These are phyloP conservation scores for Tanacetum coccineum DNA, from an alignment of 129 eudicot genomes.

Conservation along the genomic window DNA sequence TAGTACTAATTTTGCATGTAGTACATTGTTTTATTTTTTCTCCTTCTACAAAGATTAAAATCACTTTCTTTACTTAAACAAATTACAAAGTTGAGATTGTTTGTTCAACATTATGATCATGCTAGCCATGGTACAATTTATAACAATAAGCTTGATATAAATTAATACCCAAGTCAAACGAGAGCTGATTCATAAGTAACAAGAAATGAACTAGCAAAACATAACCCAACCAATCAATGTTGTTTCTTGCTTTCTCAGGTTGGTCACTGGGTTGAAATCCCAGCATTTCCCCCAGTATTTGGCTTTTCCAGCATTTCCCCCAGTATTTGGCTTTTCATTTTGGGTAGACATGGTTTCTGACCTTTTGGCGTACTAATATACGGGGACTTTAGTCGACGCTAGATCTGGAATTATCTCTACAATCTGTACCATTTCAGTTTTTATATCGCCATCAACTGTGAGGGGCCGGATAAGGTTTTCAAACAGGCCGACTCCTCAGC, in stretches of 20 bases:
- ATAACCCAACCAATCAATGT: not conserved
- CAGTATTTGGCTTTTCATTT: no score
- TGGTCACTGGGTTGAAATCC: not conserved
- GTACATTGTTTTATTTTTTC: not conserved
- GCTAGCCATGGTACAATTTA: not conserved
- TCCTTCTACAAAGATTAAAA: no score
- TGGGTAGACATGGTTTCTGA: no score
- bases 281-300: not conserved
- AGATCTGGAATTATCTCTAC: no score
- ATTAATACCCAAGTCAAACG: not conserved
- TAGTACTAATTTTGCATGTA: not conserved
- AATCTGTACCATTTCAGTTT: no score
- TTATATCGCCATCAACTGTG: no score
- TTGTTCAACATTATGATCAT: not conserved
- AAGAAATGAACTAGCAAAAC: not conserved
- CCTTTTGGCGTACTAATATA: no score
- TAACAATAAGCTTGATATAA: not conserved
- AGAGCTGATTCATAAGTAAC: not conserved
- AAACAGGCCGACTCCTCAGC: no score
- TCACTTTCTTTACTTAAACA: not conserved
- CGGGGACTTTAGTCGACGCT: no score
- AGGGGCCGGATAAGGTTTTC: no score
- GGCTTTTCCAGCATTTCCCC: no score
- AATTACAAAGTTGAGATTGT: not conserved
- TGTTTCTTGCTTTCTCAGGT: not conserved